Conservation (phyloP, 1,139 yeast genomes). For the Suhomyces ambrosiae region DNA sequence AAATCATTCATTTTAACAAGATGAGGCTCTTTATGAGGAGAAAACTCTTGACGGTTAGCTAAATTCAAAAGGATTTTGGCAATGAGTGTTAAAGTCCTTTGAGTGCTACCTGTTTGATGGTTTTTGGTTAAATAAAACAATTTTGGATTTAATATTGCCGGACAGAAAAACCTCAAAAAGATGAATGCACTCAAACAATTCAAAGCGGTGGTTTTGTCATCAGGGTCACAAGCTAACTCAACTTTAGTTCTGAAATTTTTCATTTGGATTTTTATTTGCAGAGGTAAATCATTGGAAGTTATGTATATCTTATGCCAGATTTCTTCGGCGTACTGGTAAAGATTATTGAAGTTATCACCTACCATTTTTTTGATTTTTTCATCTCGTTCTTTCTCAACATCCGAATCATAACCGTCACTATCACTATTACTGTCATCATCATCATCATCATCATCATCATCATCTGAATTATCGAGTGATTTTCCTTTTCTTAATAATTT, state of each 20-base stretch:
- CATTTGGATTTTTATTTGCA: conserved; percentile 62
- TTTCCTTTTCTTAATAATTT: conserved; percentile 35
- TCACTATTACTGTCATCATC: conserved; percentile 20
- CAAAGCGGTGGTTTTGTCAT: conserved; percentile 54
- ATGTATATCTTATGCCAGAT: conserved; percentile 73
- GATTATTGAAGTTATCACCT: conserved; percentile 53
- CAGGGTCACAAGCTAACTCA: conserved; percentile 62
- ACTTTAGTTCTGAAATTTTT: conserved; percentile 60
- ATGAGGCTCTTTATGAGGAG: conserved; percentile 78
- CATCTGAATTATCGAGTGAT: conserved; percentile 23
- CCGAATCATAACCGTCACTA: conserved; percentile 34
- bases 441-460: conserved; percentile 26
- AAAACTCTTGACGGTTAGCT: conserved; percentile 76
- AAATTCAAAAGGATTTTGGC: conserved; percentile 83
- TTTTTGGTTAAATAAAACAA: conserved; percentile 69
- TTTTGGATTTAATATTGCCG: conserved; percentile 88
- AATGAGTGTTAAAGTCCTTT: conserved; percentile 75
- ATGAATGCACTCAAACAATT: conserved; percentile 82
- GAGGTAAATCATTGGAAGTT: conserved; percentile 79
- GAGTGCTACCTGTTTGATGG: conserved; percentile 71
- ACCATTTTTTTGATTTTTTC: conserved; percentile 34
- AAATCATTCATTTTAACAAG: conserved; percentile 71
- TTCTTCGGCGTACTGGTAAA: conserved; percentile 57
- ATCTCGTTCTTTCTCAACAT: conserved; percentile 34
- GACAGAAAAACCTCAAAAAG: conserved; percentile 85